These are phyloP conservation scores for Neodidymelliopsis sp. DNA, from an alignment of 2,329 filamentous ascomycete species.

Conservation along the genomic window DNA sequence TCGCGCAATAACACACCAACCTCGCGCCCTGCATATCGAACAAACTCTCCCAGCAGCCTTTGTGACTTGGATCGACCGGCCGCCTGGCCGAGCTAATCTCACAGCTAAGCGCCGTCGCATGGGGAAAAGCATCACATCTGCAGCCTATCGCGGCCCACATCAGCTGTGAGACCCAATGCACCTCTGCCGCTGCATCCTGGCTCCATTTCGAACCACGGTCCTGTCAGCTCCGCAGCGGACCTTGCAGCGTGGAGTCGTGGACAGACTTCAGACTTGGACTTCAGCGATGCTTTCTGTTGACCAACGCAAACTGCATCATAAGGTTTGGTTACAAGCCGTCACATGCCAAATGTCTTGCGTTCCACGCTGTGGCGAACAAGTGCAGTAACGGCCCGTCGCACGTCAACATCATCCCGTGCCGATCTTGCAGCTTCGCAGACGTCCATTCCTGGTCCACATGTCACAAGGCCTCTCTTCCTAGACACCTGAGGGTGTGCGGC, in stretches of 20 bases:
- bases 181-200: slow-evolving; percentile 36
- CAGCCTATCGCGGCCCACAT: slow-evolving; percentile 37
- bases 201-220: slow-evolving; percentile 25
- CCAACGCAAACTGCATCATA: neutral
- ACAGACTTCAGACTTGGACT: too few species aligned
- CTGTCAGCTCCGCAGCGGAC: slow-evolving; percentile 20
- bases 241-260: slow-evolving; percentile 25
- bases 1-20: slow-evolving; percentile 13
- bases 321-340: slow-evolving; percentile 24
- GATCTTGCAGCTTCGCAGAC: slow-evolving; percentile 25
- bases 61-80: slow-evolving; percentile 5
- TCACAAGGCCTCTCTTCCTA: slow-evolving; percentile 2
- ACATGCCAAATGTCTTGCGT: slow-evolving; percentile 38
- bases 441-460: slow-evolving; percentile 12
- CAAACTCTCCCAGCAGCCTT: neutral
- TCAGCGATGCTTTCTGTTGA: slow-evolving; percentile 13
- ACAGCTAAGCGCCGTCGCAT: slow-evolving; percentile 33
- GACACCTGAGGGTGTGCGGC: slow-evolving; percentile 12
- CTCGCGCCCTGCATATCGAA: slow-evolving; percentile 14
- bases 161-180: slow-evolving; percentile 26
- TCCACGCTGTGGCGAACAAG: slow-evolving; percentile 36
- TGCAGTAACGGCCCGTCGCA: slow-evolving; percentile 40
- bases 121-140: slow-evolving; percentile 24
- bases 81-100: slow-evolving; percentile 15
- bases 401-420: slow-evolving; percentile 35